Evolutionary conservation across 371 early-diverging fungal species (phyloP).

Genomic region (Mucor piriformis): DNA sequence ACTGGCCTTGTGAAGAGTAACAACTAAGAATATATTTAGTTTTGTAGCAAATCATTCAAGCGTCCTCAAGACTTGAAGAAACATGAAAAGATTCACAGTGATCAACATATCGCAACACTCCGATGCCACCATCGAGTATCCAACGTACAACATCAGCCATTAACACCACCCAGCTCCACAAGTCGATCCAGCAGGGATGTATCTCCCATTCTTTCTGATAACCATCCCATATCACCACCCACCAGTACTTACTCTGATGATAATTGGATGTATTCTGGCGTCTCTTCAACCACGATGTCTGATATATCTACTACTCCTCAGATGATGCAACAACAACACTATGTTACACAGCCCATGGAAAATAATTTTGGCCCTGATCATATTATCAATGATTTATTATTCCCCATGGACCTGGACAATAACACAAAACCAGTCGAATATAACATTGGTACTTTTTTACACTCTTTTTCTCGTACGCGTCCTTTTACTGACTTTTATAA

Average conservation of each 20-base stretch:
- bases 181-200: constrained; percentile 25
- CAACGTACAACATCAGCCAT: constrained; percentile 8
- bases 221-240: constrained; percentile 31
- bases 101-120: constrained; percentile 34
- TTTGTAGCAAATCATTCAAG: constrained; percentile 83
- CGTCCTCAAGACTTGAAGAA: constrained; percentile 91
- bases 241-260: constrained; percentile 31
- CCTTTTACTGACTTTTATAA: neutral
- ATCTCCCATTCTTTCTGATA: constrained; percentile 22
- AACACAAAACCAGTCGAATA: constrained; percentile 18
- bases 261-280: constrained; percentile 18
- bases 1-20: too few species aligned
- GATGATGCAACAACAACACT: neutral
- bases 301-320: too few species aligned
- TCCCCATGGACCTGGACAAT: constrained; percentile 21
- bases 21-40: too few species aligned
- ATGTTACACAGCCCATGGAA: constrained; percentile 17
- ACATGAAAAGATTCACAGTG: constrained; percentile 82
- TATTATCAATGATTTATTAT: constrained; percentile 25
- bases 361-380: constrained; percentile 8
- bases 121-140: constrained; percentile 17
- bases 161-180: constrained; percentile 23
- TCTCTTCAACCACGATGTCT: constrained; percentile 14
- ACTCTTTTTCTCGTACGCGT: neutral
- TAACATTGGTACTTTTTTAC: constrained; percentile 9